These are phyloP conservation scores for Apiospora sp. DNA, from an alignment of 2,329 filamentous ascomycete species.

Conservation along the genomic window DNA sequence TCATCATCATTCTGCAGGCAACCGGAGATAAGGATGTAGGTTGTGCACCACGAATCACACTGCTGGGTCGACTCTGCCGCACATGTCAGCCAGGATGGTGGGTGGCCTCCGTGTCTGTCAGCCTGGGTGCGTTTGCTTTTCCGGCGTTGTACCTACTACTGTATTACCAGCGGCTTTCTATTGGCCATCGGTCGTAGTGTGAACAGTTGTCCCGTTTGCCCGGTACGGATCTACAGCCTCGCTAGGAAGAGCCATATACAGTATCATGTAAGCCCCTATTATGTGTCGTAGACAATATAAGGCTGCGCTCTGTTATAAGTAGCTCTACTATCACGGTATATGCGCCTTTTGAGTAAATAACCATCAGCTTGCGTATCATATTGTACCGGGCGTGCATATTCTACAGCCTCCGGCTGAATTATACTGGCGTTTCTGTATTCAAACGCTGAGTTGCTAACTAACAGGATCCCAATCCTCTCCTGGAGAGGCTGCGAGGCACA, in stretches of 20 bases:
- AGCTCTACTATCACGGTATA: background rate
- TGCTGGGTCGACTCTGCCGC: background rate
- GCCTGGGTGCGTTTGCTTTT: background rate
- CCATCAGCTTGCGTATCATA: background rate
- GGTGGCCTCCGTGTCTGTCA: background rate
- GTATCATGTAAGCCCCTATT: background rate
- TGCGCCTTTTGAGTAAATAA: too few relatives aligned
- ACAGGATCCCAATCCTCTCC: too few relatives aligned
- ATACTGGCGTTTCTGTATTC: background rate
- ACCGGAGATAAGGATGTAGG: background rate
- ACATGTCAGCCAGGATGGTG: conserved; percentile 6
- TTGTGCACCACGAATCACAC: conserved; percentile 2
- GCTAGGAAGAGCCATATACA: background rate
- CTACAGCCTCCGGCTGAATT: background rate
- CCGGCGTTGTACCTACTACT: background rate
- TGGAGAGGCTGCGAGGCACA: background rate
- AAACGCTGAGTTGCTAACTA: too few relatives aligned
- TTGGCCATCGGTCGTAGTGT: background rate
- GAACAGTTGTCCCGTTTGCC: conserved; percentile 7
- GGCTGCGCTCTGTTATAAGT: background rate
- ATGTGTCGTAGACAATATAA: background rate
- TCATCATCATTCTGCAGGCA: conserved; percentile 17
- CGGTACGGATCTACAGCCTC: background rate
- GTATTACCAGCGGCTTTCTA: background rate
- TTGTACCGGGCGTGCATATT: background rate